phyloP scores from a whole-genome alignment of 2,329 filamentous ascomycete genomes.

The Thyridium curvatum region DNA sequence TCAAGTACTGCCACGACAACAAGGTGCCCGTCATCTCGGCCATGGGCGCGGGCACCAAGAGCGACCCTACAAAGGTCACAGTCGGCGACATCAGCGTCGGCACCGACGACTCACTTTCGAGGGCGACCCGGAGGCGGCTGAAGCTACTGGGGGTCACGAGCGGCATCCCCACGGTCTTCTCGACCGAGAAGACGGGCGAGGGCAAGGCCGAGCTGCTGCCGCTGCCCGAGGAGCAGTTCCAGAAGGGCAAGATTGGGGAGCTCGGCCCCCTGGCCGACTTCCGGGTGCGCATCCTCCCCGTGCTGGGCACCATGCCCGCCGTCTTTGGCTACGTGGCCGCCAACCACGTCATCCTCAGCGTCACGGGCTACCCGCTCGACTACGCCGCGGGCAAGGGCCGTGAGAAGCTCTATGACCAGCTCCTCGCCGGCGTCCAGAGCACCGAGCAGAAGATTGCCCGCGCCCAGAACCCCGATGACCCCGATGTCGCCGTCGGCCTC shows the following conservation, averaged over 20 bases:
- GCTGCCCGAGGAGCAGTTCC: conserved; percentile 78
- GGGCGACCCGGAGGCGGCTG: conserved; percentile 73
- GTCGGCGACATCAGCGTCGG: conserved; percentile 87
- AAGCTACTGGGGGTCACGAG: conserved; percentile 72
- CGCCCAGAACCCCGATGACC: conserved; percentile 35
- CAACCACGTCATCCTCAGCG: conserved; percentile 83
- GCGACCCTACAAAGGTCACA: conserved; percentile 73
- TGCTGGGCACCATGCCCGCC: conserved; percentile 94
- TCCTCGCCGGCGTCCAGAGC: conserved; percentile 69
- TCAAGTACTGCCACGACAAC: conserved; percentile 80
- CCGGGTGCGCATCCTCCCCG: conserved; percentile 87
- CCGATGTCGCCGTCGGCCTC: conserved; percentile 58
- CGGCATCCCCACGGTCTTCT: conserved; percentile 89
- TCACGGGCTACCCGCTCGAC: conserved; percentile 76
- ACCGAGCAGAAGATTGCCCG: conserved; percentile 71
- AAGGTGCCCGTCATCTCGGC: conserved; percentile 63
- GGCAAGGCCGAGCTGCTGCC: conserved; percentile 89
- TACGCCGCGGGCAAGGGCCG: conserved; percentile 75
- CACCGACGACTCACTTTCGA: conserved; percentile 82
- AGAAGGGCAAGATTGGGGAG: conserved; percentile 77
- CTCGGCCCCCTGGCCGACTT: conserved; percentile 88
- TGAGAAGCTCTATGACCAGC: conserved; percentile 87
- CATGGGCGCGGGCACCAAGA: conserved; percentile 96
- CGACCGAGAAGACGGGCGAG: conserved; percentile 80
- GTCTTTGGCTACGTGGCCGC: conserved; percentile 89